phyloP scores from a whole-genome alignment of 208 protist species.

The Kentomonas sorsogonicus region DNA sequence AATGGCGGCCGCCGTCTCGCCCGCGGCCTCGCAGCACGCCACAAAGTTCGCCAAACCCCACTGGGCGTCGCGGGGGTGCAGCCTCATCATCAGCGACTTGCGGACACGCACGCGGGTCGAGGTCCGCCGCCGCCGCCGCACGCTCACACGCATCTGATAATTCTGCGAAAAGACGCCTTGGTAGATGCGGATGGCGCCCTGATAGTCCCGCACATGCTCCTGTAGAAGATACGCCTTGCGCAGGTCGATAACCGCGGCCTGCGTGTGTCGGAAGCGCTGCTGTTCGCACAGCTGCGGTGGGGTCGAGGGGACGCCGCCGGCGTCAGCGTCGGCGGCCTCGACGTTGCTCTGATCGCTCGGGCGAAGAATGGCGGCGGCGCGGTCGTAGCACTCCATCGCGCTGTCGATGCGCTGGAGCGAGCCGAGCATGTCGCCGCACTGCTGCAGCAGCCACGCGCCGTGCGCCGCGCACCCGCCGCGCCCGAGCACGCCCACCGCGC shows the following conservation, averaged over 20 bases:
- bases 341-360: no score
- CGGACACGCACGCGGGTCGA: no score
- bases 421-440: constrained; percentile 58
- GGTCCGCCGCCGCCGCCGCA: no score
- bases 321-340: no score
- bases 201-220: constrained; percentile 61
- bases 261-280: constrained; percentile 25
- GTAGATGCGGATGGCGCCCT: constrained; percentile 60
- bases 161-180: constrained; percentile 23
- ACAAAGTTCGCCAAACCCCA: constrained; percentile 70
- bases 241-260: constrained; percentile 47
- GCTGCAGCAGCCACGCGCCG: constrained; percentile 47
- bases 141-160: no score
- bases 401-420: constrained; percentile 50
- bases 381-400: constrained; percentile 43
- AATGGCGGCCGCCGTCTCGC: constrained; percentile 34
- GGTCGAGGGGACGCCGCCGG: no score
- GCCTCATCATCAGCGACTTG: no score
- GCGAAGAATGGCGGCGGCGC: constrained; percentile 41
- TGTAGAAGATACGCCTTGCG: constrained; percentile 69
- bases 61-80: constrained; percentile 45
- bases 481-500: constrained; percentile 36
- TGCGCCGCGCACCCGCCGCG: constrained; percentile 34
- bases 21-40: constrained; percentile 54
- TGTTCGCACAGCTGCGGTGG: constrained; percentile 21